Percentiles rank a stretch among this genome's conserved stretches.
phyloP scores from a whole-genome alignment of 2,329 filamentous ascomycete genomes.

The Ophiostoma triangulosporum region DNA sequence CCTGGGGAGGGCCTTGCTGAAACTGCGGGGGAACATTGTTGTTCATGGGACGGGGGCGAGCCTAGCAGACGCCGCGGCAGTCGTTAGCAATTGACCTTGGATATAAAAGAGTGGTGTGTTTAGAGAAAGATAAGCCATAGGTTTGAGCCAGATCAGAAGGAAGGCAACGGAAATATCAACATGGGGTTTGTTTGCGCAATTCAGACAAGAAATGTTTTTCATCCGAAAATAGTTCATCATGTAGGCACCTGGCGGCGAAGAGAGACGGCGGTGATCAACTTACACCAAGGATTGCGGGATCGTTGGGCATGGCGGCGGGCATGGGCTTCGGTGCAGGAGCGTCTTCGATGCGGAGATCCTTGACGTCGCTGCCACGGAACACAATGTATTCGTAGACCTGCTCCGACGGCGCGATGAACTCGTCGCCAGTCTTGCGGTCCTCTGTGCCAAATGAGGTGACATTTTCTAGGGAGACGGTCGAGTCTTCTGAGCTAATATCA shows the following conservation, averaged over 20 bases:
- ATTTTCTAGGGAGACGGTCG: conserved; percentile 93
- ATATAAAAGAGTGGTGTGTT: background rate
- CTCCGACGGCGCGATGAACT: conserved; percentile 73
- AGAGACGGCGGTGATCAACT: conserved; percentile 35
- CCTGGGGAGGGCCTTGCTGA: conserved; percentile 15
- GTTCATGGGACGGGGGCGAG: conserved; percentile 23
- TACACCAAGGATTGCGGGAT: conserved; percentile 94
- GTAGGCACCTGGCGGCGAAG: conserved; percentile 9
- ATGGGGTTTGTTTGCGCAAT: conserved; percentile 80
- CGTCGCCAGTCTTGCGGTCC: conserved; percentile 63
- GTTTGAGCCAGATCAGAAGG: conserved; percentile 68
- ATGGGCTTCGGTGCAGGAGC: conserved; percentile 59
- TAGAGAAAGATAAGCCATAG: background rate
- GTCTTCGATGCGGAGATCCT: conserved; percentile 90
- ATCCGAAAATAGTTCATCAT: conserved; percentile 97
- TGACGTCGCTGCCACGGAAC: conserved; percentile 95
- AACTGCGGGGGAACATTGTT: conserved; percentile 21
- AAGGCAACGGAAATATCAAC: conserved; percentile 99
- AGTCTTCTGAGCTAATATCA: conserved; percentile 95
- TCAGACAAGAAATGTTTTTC: conserved; percentile 75
- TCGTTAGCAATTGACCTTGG: background rate
- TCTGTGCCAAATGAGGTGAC: conserved; percentile 91
- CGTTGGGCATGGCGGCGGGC: conserved; percentile 71
- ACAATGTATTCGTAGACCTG: conserved; percentile 98
- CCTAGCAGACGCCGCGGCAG: conserved; percentile 17